Percentiles rank a stretch among this genome's conserved stretches.
phyloP scores from a whole-genome alignment of 805 yeast species.

The Scheffersomyces ergatensis region DNA sequence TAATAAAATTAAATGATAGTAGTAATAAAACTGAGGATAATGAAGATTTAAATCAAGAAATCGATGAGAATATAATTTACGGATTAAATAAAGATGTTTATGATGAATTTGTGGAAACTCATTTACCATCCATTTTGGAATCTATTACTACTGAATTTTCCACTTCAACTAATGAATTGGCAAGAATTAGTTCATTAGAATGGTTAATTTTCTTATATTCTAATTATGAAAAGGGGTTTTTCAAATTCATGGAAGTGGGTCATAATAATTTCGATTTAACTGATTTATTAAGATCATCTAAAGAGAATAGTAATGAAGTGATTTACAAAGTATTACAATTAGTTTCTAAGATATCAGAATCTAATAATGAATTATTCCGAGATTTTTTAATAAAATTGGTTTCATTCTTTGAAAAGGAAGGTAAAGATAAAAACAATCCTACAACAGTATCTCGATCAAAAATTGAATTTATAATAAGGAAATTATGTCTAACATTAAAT shows the following conservation, averaged over 20 bases:
- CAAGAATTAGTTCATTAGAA: slow-evolving; percentile 80
- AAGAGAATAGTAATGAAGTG: slow-evolving; percentile 71
- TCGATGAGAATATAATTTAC: slow-evolving; percentile 36
- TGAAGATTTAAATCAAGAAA: slow-evolving; percentile 3
- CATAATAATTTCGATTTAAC: slow-evolving; percentile 52
- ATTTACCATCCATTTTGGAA: slow-evolving; percentile 54
- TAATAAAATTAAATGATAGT: slow-evolving; percentile 26
- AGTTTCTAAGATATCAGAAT: slow-evolving; percentile 70
- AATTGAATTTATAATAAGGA: slow-evolving; percentile 75
- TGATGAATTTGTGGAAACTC: slow-evolving; percentile 39
- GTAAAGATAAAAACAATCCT: slow-evolving; percentile 36
- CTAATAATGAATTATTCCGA: slow-evolving; percentile 73
- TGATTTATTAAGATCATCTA: slow-evolving; percentile 69
- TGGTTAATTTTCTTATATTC: slow-evolving; percentile 85
- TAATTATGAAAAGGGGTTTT: slow-evolving; percentile 45
- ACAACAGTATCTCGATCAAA: slow-evolving; percentile 41
- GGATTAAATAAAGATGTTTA: slow-evolving; percentile 39
- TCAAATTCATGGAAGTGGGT: slow-evolving; percentile 17
- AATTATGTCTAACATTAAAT: slow-evolving; percentile 75
- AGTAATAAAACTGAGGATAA: neutral
- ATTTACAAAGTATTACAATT: slow-evolving; percentile 70
- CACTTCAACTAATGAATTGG: slow-evolving; percentile 57
- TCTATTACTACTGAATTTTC: slow-evolving; percentile 64
- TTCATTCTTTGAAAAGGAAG: slow-evolving; percentile 64
- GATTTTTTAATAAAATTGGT: slow-evolving; percentile 72